Evolutionary conservation across 495 filamentous ascomycete species (phyloP), one percentile per base, ranked within the genome.

Genomic region (Penicillium daleae): DNA sequence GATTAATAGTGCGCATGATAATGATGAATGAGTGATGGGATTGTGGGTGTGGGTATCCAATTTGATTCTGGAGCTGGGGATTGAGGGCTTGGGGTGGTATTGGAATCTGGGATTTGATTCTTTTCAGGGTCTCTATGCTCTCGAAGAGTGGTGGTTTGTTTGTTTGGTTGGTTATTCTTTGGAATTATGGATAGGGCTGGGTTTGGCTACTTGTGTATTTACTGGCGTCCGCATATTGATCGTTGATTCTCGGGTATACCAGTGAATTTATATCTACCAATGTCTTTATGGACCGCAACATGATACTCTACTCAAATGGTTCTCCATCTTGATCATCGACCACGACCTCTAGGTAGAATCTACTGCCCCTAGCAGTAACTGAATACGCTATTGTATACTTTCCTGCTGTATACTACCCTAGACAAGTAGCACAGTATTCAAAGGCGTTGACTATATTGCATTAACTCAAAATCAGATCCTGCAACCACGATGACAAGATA

Each of bases 1-100:
- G 71, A 87, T 89, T 66, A 89, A 87, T 72, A 69, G 75, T 63
- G 72, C 70, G 17, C 77, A 80, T 73, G 73, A 71, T 65, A 64
- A 71, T 46, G 64, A 61, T 42, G 58, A 53, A 53, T 42, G 40
- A 60, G 46, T 15, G 33, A 33, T 64, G 46, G 12, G 33, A 33
- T 33, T 62, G 39, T 40, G 39, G 26, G 32, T 61, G 51, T 46
- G 26, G 40, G 40, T 21, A 9, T 42, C n/a, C 8, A 2, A 17
- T 42, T 21, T 42, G 40, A n/a, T 7, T 42, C 19, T 19, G 15
- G 39, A 15, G 33, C 4, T 37, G 33, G 33, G 4, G 12, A 39
- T 39, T 39, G 10, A 17, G 1, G 35, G 13, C 13, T 39, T 39
- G 35, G 4, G 33, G 13, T 35, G 33, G 9, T 42, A 19, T 42